phyloP scores from a whole-genome alignment of 768 basidiomycete species.

The Panellus pusillus region DNA sequence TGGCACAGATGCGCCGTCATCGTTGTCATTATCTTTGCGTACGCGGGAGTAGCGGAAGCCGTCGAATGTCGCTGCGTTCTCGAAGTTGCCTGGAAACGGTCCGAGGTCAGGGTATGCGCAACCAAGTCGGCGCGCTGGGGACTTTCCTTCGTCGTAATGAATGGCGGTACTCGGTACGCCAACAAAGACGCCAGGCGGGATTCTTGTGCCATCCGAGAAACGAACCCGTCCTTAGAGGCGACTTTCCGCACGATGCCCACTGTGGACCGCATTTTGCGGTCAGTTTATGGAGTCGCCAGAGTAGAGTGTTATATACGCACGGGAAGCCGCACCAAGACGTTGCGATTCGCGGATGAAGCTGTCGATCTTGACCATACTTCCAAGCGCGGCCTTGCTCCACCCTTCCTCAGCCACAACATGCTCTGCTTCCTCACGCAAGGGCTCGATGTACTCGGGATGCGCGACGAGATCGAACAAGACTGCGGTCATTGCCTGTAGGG shows the following conservation, averaged over 20 bases:
- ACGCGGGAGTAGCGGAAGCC: constrained; percentile 15
- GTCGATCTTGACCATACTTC: constrained; percentile 30
- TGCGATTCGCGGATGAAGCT: constrained; percentile 26
- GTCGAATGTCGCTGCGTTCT: constrained; percentile 10
- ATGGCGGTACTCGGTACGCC: constrained; percentile 20
- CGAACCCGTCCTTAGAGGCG: constrained; percentile 27
- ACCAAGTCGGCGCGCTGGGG: neutral
- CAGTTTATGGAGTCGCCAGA: too few relatives aligned
- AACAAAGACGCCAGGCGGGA: constrained; percentile 32
- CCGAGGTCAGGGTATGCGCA: too few relatives aligned
- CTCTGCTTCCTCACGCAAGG: constrained; percentile 28
- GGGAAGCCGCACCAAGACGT: constrained; percentile 19
- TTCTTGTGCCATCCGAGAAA: constrained; percentile 35
- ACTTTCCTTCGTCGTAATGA: constrained; percentile 32
- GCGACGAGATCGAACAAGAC: constrained; percentile 22
- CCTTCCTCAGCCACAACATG: constrained; percentile 26
- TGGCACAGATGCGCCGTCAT: neutral
- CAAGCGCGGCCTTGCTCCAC: constrained; percentile 34
- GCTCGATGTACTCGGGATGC: constrained; percentile 22
- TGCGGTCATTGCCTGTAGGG: constrained; percentile 15
- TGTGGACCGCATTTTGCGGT: constrained; percentile 13
- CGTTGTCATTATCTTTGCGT: neutral
- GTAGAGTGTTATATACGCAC: neutral
- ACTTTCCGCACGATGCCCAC: constrained; percentile 31
- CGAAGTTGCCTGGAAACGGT: neutral